Conservation (phyloP, 2,329 filamentous ascomycete species). For the Spiromastix sp. region DNA sequence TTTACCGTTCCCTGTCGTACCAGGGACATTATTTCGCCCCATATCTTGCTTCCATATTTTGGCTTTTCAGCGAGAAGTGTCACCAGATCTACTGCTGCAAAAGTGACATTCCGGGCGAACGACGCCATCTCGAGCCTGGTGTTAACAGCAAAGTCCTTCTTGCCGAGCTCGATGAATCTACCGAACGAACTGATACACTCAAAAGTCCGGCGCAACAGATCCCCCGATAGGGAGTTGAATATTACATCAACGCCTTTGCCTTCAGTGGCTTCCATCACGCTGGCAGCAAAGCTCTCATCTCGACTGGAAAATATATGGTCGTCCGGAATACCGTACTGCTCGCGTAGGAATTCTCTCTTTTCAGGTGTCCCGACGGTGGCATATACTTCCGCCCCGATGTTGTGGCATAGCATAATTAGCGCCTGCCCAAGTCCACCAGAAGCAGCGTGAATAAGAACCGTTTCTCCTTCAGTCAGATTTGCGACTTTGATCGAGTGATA, state of each 20-base stretch:
- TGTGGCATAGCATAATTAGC: conserved; percentile 12
- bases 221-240: conserved; percentile 11
- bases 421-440: conserved; percentile 12
- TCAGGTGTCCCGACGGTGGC: conserved; percentile 8
- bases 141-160: conserved; percentile 28
- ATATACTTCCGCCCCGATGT: conserved; percentile 11
- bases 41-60: too few species aligned
- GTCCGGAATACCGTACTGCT: conserved; percentile 6
- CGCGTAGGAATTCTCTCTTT: conserved; percentile 6
- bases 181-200: conserved; percentile 10
- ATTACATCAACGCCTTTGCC: conserved; percentile 10
- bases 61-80: conserved; percentile 3
- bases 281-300: conserved; percentile 2
- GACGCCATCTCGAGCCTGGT: conserved; percentile 30
- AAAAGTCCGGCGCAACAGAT: conserved; percentile 8
- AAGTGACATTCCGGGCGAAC: conserved; percentile 31
- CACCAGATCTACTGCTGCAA: conserved; percentile 15
- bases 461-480: conserved; percentile 8
- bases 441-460: conserved; percentile 13
- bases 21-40: not conserved
- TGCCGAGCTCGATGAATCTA: conserved; percentile 36
- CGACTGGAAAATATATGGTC: conserved; percentile 7
- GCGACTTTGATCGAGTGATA: conserved; percentile 10
- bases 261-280: conserved; percentile 1
- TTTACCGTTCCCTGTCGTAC: not conserved